A percentile compares a stretch with the other conserved stretches of the same genome.
Evolutionary conservation across 2,329 filamentous ascomycete genomes (phyloP).

Genomic region (Fusarium scirpi): DNA sequence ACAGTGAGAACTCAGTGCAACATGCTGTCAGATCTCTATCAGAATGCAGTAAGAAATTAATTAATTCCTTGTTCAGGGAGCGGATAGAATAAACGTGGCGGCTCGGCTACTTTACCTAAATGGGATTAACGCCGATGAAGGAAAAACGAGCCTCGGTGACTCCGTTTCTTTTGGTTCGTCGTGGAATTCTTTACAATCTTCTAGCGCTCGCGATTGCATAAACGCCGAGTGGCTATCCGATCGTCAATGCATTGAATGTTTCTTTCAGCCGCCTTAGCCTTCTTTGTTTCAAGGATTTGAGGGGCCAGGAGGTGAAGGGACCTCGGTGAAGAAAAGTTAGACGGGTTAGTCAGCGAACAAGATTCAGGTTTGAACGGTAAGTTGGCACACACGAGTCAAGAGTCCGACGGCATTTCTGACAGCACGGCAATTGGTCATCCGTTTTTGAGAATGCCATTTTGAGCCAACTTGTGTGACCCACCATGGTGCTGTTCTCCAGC

Average conservation of each 20-base stretch:
- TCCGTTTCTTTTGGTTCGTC: constrained; percentile 25
- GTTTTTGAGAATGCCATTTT: not conserved
- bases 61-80: not conserved
- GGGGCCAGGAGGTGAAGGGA: not conserved
- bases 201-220: constrained; percentile 22
- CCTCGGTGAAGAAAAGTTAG: not conserved
- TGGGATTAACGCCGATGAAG: not conserved
- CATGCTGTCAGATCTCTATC: constrained; percentile 1
- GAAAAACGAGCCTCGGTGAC: constrained; percentile 6
- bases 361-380: not conserved
- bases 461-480: not conserved
- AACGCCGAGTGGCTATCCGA: constrained; percentile 16
- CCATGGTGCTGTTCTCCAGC: accelerated
- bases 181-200: constrained; percentile 24
- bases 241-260: constrained; percentile 3
- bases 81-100: not conserved
- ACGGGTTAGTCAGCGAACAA: not conserved
- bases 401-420: not conserved
- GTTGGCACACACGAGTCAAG: not conserved
- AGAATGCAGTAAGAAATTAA: not conserved
- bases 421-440: not conserved
- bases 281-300: not conserved
- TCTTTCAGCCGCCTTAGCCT: not conserved
- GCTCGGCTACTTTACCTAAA: constrained; percentile 10
- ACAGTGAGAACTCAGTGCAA: not conserved